Evolutionary conservation across 768 basidiomycete genomes (phyloP), one percentile per base, ranked within the genome.

Genomic region (Amyloporia xantha): DNA sequence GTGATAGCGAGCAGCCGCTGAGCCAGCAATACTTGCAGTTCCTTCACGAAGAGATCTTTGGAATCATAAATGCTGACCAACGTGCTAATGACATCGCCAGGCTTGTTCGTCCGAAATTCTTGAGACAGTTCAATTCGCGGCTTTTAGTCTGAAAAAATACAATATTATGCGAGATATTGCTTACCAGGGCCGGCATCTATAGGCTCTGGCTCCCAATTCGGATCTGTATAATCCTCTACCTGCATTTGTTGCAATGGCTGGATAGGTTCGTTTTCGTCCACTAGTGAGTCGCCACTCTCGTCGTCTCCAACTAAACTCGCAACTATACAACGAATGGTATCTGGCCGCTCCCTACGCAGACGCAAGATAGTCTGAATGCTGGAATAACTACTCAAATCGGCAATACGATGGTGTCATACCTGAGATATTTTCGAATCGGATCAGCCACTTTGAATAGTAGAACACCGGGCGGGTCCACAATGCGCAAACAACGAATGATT

Each of bases 21-120:
- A 1, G 93, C 94, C 12, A 99, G 77, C 3, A 96, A 70, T 1
- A 91, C 83, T 63, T 98, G 96, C 26, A 99, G 71, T 64, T 98
- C 96, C 62, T 91, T 95, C 57, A 98, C 80, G 59, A 99, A 97
- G 7, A 97, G 77, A 56, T 97, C 96, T 61, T 92, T 89, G 2
- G 94, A 94, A 62, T 97, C 93, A 58, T 97, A 98, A 55, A 98
- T 98, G 63, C 89, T 92, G 56, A 98, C 93, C 1, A 98, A 81
- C 1, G 95, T 95, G 63, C 91, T 94, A 60, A 98, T 86, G 52
- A 98, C 83, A 60, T 98, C 96, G 57, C 88, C 88, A 0, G 90
- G 82, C 62, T 89, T 93, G 61, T 86, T 93, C 1, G 89, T 81
- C 28, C 92, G 77, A 70, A 96, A 99, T 55, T 93, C 95, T 93